A percentile compares a stretch with the other conserved stretches of the same genome.
Evolutionary conservation across 2,329 filamentous ascomycete species (phyloP).

Genomic region (Diatrype stigma): DNA sequence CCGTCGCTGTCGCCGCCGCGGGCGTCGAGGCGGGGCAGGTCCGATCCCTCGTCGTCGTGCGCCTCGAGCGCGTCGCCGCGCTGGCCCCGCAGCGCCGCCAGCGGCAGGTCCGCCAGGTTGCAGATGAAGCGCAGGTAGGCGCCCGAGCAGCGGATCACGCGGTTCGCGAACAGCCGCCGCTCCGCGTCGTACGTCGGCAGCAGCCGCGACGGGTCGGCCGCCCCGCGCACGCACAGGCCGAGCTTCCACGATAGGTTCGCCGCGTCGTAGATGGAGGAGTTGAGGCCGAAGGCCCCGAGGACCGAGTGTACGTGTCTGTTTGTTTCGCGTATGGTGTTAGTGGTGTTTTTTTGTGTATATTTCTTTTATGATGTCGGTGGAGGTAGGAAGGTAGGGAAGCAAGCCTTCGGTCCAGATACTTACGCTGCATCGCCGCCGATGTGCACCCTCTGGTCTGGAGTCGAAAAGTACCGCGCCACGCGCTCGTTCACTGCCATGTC

Average conservation of each 20-base stretch:
- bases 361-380: too few species aligned
- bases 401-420: conserved; percentile 12
- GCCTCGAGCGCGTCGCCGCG: not conserved
- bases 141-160: conserved; percentile 14
- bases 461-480: conserved; percentile 27
- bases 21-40: not conserved
- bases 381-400: not conserved
- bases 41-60: not conserved
- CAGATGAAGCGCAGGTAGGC: conserved; percentile 21
- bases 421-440: conserved; percentile 28
- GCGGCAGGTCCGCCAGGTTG: conserved; percentile 14
- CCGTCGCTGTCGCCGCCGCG: not conserved
- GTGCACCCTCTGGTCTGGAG: conserved; percentile 26
- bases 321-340: not conserved
- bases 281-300: conserved; percentile 33
- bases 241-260: conserved; percentile 33
- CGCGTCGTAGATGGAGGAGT: conserved; percentile 31
- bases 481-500: conserved; percentile 26
- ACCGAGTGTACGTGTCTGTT: conserved; percentile 29
- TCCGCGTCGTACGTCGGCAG: conserved; percentile 28
- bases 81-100: not conserved
- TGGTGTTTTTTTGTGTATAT: not conserved
- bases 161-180: conserved; percentile 19
- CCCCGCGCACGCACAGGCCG: conserved; percentile 19
- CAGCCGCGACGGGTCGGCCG: conserved; percentile 18